These are phyloP conservation scores for Salix koriyanagi DNA, from an alignment of 345 rosid genomes.

Conservation along the genomic window DNA sequence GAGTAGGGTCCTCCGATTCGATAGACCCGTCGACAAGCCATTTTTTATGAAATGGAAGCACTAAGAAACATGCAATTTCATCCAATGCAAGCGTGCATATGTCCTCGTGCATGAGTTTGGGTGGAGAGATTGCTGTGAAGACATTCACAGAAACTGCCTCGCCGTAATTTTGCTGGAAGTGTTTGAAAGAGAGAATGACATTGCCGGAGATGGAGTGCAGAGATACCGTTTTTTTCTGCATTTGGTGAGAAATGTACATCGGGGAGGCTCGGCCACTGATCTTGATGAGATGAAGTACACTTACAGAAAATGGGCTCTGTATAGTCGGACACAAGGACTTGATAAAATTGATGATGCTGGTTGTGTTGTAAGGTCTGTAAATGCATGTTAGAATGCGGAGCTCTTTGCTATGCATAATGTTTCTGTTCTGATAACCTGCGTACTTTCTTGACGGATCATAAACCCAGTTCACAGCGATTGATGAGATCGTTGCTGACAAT, in stretches of 20 bases:
- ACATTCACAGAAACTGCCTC: conserved; percentile 13
- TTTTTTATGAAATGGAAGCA: conserved; percentile 54
- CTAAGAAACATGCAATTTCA: conserved; percentile 37
- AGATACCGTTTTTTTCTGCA: conserved; percentile 13
- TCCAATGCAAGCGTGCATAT: conserved; percentile 52
- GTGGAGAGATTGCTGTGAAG: conserved; percentile 41
- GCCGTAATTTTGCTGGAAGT: conserved; percentile 25
- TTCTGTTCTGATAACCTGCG: conserved; percentile 47
- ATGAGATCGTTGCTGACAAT: conserved; percentile 11
- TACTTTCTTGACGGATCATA: conserved; percentile 52
- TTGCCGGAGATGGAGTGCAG: conserved; percentile 30
- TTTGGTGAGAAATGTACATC: conserved; percentile 44
- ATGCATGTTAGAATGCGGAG: conserved; percentile 49
- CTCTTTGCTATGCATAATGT: conserved; percentile 31
- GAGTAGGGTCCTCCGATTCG: conserved; percentile 28
- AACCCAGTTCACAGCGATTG: conserved; percentile 34
- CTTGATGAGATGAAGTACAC: conserved; percentile 54
- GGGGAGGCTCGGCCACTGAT: conserved; percentile 48
- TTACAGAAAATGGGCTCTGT: conserved; percentile 34
- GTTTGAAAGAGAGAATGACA: conserved; percentile 35
- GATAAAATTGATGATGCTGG: conserved; percentile 31
- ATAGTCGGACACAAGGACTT: conserved; percentile 26
- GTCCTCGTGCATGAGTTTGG: conserved; percentile 55
- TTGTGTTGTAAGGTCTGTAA: conserved; percentile 43
- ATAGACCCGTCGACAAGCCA: conserved; percentile 42